Percentiles rank a stretch among this genome's conserved stretches.
Conservation (phyloP, 2,329 filamentous ascomycete species). For the Apiospora sp. region DNA sequence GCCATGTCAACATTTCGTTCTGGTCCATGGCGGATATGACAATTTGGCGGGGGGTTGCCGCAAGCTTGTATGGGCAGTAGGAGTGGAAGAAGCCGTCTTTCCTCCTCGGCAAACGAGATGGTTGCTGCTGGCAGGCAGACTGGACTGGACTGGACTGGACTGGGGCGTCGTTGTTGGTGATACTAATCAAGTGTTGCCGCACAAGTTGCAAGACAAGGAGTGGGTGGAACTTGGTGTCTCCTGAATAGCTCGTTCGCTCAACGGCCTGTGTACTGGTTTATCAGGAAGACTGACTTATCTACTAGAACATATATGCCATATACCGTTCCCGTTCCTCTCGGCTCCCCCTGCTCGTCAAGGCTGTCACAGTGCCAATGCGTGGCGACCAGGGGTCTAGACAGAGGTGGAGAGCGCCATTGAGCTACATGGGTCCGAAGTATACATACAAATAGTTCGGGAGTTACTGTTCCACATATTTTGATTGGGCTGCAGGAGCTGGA, state of each 20-base stretch:
- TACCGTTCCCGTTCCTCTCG: not conserved
- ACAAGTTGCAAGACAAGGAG: constrained; percentile 15
- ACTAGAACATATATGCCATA: constrained; percentile 12
- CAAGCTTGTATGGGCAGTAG: not conserved
- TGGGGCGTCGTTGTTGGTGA: not conserved
- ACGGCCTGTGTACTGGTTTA: not conserved
- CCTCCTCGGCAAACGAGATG: not conserved
- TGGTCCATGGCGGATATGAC: constrained; percentile 18
- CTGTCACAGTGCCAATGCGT: constrained; percentile 21
- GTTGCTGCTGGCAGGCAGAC: not conserved
- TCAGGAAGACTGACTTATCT: constrained; percentile 7
- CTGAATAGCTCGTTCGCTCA: not conserved
- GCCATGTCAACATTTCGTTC: constrained; percentile 23
- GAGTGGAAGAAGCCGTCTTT: not conserved
- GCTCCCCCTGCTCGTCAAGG: not conserved
- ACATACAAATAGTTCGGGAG: not conserved
- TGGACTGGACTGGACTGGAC: not conserved
- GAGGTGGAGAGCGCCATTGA: not conserved
- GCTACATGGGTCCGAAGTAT: constrained; percentile 15
- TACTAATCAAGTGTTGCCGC: not conserved
- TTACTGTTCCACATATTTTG: not conserved
- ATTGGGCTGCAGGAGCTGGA: not conserved
- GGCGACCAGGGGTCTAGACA: constrained; percentile 2
- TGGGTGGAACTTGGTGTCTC: constrained; percentile 17
- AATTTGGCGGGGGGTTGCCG: not conserved